Evolutionary conservation across 164 flowering plant species (phyloP).

Genomic region (Aristolochia fimbriata): DNA sequence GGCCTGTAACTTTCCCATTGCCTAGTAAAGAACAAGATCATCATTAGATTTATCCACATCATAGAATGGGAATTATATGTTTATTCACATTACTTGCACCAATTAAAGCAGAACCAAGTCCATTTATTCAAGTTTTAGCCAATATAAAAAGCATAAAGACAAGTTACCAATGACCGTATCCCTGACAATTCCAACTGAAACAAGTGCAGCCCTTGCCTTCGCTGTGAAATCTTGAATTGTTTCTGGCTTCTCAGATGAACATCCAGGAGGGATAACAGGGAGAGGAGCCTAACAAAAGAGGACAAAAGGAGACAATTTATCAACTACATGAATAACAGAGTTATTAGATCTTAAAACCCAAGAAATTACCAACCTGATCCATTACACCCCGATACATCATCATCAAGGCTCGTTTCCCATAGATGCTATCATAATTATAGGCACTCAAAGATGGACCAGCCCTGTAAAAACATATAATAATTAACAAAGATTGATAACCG

Average conservation of each 20-base stretch:
- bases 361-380: slow-evolving; percentile 57
- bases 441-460: slow-evolving; percentile 95
- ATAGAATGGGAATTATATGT: neutral
- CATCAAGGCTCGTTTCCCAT: slow-evolving; percentile 78
- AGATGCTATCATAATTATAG: slow-evolving; percentile 85
- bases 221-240: slow-evolving; percentile 52
- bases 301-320: neutral
- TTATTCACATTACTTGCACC: too few species aligned
- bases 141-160: neutral
- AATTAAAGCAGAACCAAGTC: too few species aligned
- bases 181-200: slow-evolving; percentile 88
- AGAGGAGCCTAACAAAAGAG: slow-evolving; percentile 47
- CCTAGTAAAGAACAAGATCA: slow-evolving; percentile 24
- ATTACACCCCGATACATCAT: slow-evolving; percentile 81
- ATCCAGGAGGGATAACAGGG: slow-evolving; percentile 86
- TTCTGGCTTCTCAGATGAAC: slow-evolving; percentile 76
- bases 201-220: slow-evolving; percentile 87
- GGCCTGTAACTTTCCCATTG: slow-evolving; percentile 76
- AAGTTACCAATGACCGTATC: slow-evolving; percentile 59
- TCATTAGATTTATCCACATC: neutral
- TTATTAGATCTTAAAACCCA: neutral
- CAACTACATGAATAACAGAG: neutral
- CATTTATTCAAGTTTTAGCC: neutral
- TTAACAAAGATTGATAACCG: slow-evolving; percentile 1
- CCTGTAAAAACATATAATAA: slow-evolving; percentile 41